Evolutionary conservation across 2,329 filamentous ascomycete genomes (phyloP).

Genomic region (Cordyceps javanica): DNA sequence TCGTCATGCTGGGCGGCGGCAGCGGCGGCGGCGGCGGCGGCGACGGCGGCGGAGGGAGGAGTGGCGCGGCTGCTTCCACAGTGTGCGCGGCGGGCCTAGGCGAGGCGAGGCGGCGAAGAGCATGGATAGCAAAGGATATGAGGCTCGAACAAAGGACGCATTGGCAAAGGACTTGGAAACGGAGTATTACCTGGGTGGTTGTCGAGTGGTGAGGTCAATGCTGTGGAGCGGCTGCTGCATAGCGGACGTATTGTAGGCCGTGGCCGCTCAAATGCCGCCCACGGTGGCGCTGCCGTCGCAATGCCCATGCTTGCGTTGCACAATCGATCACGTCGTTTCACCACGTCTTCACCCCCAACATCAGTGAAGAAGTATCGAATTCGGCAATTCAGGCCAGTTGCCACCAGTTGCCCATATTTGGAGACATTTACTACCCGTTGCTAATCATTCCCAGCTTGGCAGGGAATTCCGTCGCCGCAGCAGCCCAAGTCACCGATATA

Average conservation of each 20-base stretch:
- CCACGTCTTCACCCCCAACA: no score
- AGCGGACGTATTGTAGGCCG: no score
- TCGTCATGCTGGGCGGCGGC: background rate
- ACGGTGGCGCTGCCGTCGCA: background rate
- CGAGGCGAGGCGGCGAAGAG: background rate
- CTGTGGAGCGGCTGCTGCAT: no score
- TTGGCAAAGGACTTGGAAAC: background rate
- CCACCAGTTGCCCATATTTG: no score
- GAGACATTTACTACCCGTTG: no score
- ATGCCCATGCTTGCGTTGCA: no score
- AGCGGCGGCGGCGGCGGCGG: background rate
- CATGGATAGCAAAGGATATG: background rate
- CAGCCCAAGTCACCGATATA: no score
- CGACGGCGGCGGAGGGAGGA: background rate
- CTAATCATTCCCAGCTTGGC: no score
- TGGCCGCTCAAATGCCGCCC: background rate
- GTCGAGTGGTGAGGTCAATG: background rate
- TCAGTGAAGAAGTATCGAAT: no score
- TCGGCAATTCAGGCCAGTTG: no score
- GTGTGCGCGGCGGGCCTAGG: background rate
- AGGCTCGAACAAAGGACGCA: background rate
- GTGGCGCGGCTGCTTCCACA: background rate
- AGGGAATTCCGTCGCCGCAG: no score
- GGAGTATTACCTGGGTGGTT: background rate
- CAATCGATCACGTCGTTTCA: no score